A percentile compares a stretch with the other conserved stretches of the same genome.
Evolutionary conservation across 441 rosid genomes (phyloP).

Genomic region (Populus trichocarpa): DNA sequence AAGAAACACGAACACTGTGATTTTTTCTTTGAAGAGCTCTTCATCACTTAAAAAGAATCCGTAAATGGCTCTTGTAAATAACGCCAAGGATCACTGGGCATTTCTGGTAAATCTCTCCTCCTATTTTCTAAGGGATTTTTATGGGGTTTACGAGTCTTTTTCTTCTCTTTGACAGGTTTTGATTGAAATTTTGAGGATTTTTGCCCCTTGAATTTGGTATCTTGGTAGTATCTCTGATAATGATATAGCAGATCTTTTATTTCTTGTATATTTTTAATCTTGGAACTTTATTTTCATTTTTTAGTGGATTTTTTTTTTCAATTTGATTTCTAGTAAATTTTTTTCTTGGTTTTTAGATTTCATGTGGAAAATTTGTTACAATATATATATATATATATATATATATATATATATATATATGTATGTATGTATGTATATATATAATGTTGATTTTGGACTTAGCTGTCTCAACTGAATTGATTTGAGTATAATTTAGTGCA

Average conservation of each 20-base stretch:
- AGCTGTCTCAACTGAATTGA: neutral
- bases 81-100: conserved; percentile 49
- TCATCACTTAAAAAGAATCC: neutral
- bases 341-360: too few relatives aligned
- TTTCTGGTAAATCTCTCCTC: conserved; percentile 46
- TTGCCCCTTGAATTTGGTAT: neutral
- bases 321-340: too few relatives aligned
- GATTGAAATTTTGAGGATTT: neutral
- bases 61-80: conserved; percentile 30
- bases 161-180: too few relatives aligned
- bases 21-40: neutral
- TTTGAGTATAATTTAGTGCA: neutral
- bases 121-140: neutral
- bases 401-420: too few relatives aligned
- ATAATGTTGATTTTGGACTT: neutral
- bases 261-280: neutral
- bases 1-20: neutral
- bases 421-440: too few relatives aligned
- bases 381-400: too few relatives aligned
- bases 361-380: too few relatives aligned
- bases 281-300: neutral
- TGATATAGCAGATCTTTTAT: neutral
- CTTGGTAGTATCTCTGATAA: neutral
- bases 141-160: neutral
- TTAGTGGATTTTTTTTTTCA: too few relatives aligned